phyloP scores from a whole-genome alignment of 805 yeast genomes.

The Sugiyamaella marilandica region DNA sequence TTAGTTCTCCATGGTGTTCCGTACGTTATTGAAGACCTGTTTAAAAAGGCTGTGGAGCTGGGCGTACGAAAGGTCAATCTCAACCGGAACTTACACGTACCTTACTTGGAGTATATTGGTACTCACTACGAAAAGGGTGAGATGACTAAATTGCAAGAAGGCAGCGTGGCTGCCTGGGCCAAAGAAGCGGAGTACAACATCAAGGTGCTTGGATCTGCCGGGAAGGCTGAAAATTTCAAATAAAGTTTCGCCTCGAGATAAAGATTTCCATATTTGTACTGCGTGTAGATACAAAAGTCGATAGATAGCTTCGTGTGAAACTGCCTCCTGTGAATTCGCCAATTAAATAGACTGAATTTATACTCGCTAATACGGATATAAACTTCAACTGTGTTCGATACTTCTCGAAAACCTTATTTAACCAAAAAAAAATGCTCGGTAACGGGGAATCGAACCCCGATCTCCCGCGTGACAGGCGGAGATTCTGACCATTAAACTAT shows the following conservation, averaged over 20 bases:
- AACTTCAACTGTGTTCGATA: no score
- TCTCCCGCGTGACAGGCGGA: constrained; percentile 34
- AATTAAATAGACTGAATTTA: no score
- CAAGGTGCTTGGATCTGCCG: constrained; percentile 29
- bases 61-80: constrained; percentile 36
- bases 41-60: constrained; percentile 25
- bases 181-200: constrained; percentile 32
- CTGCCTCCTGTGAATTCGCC: no score
- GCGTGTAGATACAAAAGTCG: no score
- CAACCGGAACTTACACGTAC: constrained; percentile 31
- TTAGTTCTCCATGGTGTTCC: constrained; percentile 37
- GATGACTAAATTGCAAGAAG: constrained; percentile 30
- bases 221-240: constrained; percentile 22
- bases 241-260: not conserved
- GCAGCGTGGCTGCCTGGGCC: constrained; percentile 25
- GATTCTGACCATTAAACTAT: constrained; percentile 39
- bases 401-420: no score
- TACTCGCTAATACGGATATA: no score
- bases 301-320: no score
- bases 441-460: constrained; percentile 23
- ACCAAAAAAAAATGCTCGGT: constrained; percentile 19
- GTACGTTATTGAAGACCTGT: constrained; percentile 30
- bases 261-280: no score
- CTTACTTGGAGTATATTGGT: constrained; percentile 27
- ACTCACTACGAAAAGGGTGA: constrained; percentile 25